These are phyloP conservation scores for Solanum rostratum DNA, from an alignment of 257 asterid species.

Conservation along the genomic window DNA sequence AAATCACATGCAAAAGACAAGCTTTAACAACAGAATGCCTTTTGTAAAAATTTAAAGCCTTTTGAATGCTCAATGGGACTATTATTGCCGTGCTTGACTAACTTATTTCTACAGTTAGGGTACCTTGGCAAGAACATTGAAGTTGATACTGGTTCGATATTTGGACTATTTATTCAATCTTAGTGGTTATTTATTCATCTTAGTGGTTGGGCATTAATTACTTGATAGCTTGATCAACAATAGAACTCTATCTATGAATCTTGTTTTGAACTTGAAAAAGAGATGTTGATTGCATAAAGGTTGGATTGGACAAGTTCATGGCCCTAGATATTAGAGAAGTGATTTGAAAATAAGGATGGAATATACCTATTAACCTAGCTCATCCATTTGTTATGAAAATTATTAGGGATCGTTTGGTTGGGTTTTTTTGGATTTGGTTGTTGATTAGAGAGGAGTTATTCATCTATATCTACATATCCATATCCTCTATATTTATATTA, in stretches of 20 bases:
- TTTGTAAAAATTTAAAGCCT: neutral
- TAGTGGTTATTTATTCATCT: neutral
- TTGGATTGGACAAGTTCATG: neutral
- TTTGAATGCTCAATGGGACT: neutral
- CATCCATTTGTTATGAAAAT: neutral
- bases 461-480: too few species aligned
- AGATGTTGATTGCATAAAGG: neutral
- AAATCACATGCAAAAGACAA: neutral
- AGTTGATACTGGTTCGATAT: neutral
- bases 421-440: too few species aligned
- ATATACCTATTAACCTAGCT: too few species aligned
- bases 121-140: neutral
- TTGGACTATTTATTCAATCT: neutral
- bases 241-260: neutral
- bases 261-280: neutral
- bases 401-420: too few species aligned
- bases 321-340: neutral
- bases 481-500: too few species aligned
- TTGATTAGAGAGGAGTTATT: too few species aligned
- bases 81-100: neutral
- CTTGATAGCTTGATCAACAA: neutral
- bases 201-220: neutral
- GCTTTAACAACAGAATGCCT: neutral
- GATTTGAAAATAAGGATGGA: neutral
- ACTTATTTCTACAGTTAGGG: neutral